Conservation (phyloP, 805 yeast genomes). For the Candida dajiaensis region DNA sequence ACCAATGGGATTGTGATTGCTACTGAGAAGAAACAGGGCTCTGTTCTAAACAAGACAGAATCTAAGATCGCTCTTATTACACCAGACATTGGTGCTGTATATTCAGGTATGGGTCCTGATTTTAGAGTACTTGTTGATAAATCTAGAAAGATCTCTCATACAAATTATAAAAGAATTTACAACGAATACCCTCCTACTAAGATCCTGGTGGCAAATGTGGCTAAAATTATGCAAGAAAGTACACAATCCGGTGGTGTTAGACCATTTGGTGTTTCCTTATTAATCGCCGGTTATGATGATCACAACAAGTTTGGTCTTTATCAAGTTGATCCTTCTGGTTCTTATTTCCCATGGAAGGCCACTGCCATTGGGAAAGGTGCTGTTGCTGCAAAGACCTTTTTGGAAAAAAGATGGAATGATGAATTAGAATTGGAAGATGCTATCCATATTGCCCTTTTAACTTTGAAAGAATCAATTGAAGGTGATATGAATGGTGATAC, state of each 20-base stretch:
- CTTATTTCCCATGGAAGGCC: constrained; percentile 99
- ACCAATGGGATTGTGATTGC: constrained; percentile 96
- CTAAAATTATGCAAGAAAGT: constrained; percentile 96
- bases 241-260: constrained; percentile 98
- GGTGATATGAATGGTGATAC: constrained; percentile 98
- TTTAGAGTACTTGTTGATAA: constrained; percentile 90
- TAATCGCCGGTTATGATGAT: constrained; percentile 92
- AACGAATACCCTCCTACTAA: constrained; percentile 97
- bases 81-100: constrained; percentile 94
- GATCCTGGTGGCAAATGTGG: constrained; percentile 88
- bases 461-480: constrained; percentile 93
- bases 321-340: constrained; percentile 97
- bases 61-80: constrained; percentile 80
- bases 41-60: constrained; percentile 70
- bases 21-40: constrained; percentile 86
- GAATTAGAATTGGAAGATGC: constrained; percentile 97
- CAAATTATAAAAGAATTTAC: constrained; percentile 86
- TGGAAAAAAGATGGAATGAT: constrained; percentile 98
- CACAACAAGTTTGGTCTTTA: constrained; percentile 70
- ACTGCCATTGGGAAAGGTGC: constrained; percentile 98
- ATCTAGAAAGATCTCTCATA: constrained; percentile 89
- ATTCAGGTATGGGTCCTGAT: constrained; percentile 99
- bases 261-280: constrained; percentile 94
- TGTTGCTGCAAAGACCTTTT: constrained; percentile 91
- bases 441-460: constrained; percentile 88